Conservation (phyloP, 768 basidiomycete species). For the Dendrothele bispora region DNA sequence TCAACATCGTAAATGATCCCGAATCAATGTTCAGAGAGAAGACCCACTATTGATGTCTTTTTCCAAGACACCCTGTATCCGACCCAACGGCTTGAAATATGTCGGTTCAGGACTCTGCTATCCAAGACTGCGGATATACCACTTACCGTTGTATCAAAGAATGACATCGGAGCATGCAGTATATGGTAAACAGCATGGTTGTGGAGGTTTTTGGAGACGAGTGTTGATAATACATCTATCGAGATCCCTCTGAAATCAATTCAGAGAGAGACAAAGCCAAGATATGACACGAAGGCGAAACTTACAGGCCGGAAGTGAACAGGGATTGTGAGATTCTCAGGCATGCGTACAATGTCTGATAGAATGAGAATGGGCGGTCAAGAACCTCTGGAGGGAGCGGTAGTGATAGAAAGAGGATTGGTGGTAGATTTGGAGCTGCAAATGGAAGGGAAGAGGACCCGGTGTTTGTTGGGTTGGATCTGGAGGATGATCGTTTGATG, state of each 20-base stretch:
- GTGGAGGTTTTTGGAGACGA: conserved; percentile 65
- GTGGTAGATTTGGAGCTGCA: no score
- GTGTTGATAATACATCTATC: conserved; percentile 57
- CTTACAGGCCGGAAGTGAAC: conserved; percentile 60
- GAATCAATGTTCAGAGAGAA: not conserved
- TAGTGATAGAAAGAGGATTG: no score
- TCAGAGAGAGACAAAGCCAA: not conserved
- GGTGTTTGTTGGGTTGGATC: no score
- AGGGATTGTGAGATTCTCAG: conserved; percentile 55
- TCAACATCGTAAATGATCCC: not conserved
- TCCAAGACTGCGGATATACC: not conserved
- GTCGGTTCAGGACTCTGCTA: not conserved
- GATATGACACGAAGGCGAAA: conserved; percentile 4
- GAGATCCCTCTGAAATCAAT: conserved; percentile 40
- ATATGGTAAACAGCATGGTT: conserved; percentile 52
- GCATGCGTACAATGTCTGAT: conserved; percentile 62
- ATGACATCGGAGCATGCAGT: conserved; percentile 73
- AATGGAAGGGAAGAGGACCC: no score
- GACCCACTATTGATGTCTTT: conserved; percentile 63
- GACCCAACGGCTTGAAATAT: conserved; percentile 50
- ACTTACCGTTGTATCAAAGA: conserved; percentile 68
- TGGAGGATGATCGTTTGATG: no score
- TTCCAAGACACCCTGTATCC: conserved; percentile 61
- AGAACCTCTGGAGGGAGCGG: no score
- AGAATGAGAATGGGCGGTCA: conserved; percentile 52